A percentile compares a stretch with the other conserved stretches of the same genome.
These are phyloP conservation scores for Solanum raphanifolium DNA, from an alignment of 257 asterid species.

Conservation along the genomic window DNA sequence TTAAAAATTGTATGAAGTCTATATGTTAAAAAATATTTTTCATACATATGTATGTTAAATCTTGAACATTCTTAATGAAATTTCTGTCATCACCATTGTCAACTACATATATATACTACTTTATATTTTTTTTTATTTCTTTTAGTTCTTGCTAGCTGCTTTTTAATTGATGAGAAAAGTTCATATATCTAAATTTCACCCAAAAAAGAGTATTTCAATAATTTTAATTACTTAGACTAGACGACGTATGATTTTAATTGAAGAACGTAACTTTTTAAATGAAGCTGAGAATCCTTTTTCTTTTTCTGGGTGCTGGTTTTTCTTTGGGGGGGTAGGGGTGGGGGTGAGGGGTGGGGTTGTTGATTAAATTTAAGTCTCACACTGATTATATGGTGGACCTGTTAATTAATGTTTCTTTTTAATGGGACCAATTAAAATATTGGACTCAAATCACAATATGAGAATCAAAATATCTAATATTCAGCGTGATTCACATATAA, in stretches of 20 bases:
- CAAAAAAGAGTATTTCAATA: background rate
- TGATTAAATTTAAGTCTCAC: background rate
- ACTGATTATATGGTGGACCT: background rate
- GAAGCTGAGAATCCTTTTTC: background rate
- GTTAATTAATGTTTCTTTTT: too few relatives aligned
- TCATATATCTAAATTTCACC: background rate
- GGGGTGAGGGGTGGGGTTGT: background rate
- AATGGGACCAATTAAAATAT: too few relatives aligned
- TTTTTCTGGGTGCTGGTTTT: background rate
- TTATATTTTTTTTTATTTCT: background rate
- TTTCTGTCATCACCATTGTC: too few relatives aligned
- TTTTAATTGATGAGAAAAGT: background rate
- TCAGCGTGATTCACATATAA: too few relatives aligned
- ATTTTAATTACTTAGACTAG: background rate
- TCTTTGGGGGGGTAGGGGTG: too few relatives aligned
- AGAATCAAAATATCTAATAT: too few relatives aligned
- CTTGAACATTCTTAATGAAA: accelerated
- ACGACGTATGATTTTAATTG: background rate
- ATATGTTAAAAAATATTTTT: too few relatives aligned
- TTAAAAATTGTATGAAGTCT: too few relatives aligned
- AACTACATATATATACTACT: too few relatives aligned
- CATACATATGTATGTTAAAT: too few relatives aligned
- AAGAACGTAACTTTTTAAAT: background rate
- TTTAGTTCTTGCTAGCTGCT: background rate
- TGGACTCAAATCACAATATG: too few relatives aligned